Evolutionary conservation across 371 early-diverging fungal genomes (phyloP).

Genomic region (Rhizopus arrhizus): DNA sequence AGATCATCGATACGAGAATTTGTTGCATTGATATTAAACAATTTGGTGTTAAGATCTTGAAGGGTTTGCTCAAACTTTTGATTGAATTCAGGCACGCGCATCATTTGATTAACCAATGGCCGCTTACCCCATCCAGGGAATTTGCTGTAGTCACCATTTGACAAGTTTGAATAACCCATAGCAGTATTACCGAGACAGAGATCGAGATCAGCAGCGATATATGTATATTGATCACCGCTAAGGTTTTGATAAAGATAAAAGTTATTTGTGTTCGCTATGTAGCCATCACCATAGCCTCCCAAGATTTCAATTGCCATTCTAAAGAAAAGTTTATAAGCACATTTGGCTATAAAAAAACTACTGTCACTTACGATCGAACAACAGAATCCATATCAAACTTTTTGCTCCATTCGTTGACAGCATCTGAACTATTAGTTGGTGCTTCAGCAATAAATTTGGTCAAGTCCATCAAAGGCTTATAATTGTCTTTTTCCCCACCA

Average conservation of each 20-base stretch:
- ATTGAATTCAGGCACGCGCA: constrained; percentile 14
- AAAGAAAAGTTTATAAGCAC: too few relatives aligned
- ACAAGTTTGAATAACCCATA: constrained; percentile 6
- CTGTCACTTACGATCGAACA: background rate
- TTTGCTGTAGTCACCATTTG: constrained; percentile 32
- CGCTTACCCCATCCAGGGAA: constrained; percentile 27
- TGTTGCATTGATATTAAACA: constrained; percentile 5
- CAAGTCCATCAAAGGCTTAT: constrained; percentile 27
- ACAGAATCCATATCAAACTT: constrained; percentile 13
- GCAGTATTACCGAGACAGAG: constrained; percentile 21
- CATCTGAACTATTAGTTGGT: constrained; percentile 11
- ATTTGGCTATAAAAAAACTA: background rate
- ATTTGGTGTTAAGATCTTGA: constrained; percentile 1
- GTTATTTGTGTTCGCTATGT: constrained; percentile 11
- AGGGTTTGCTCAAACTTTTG: constrained; percentile 16
- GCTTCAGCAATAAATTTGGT: constrained; percentile 31
- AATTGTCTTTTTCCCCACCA: constrained; percentile 9
- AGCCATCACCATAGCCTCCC: constrained; percentile 38
- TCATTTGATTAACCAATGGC: constrained; percentile 13
- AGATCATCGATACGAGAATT: constrained; percentile 16
- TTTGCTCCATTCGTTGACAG: constrained; percentile 30
- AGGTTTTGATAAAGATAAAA: constrained; percentile 17
- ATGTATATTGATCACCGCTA: background rate
- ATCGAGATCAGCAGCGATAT: constrained; percentile 32
- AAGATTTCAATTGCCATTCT: constrained; percentile 35